A percentile compares a stretch with the other conserved stretches of the same genome.
Evolutionary conservation across 805 yeast genomes (phyloP).

Genomic region (Suhomyces xylopsoci): DNA sequence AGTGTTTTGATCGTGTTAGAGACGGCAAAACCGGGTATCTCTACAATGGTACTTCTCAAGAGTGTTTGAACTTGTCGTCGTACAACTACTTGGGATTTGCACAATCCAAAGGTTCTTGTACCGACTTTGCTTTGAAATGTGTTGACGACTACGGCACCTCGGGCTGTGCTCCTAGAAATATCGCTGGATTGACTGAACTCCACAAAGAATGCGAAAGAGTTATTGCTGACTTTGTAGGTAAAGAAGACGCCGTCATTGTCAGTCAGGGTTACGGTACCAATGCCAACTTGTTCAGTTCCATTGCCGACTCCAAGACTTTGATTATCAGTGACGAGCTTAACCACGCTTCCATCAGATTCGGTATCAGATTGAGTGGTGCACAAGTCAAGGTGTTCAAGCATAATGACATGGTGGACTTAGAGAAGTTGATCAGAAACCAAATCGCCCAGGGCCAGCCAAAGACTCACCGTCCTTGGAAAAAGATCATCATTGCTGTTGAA

Average conservation of each 20-base stretch:
- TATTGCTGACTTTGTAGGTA: constrained; percentile 84
- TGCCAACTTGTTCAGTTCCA: constrained; percentile 77
- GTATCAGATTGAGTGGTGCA: constrained; percentile 90
- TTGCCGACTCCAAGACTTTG: constrained; percentile 83
- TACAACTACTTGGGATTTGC: constrained; percentile 97
- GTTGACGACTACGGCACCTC: constrained; percentile 73
- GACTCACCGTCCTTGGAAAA: constrained; percentile 94
- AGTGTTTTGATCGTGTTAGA: constrained; percentile 76
- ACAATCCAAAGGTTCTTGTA: constrained; percentile 88
- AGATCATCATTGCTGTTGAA: constrained; percentile 80
- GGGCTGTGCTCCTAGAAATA: constrained; percentile 71
- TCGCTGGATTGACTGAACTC: constrained; percentile 72
- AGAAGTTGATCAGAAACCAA: constrained; percentile 72
- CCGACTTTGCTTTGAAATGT: constrained; percentile 65
- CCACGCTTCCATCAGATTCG: constrained; percentile 94
- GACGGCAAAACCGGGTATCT: constrained; percentile 63
- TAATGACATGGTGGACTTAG: constrained; percentile 81
- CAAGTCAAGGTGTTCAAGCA: constrained; percentile 89
- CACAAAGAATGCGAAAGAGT: constrained; percentile 71
- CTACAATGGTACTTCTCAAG: constrained; percentile 71
- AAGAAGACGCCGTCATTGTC: constrained; percentile 80
- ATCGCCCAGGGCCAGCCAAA: constrained; percentile 94
- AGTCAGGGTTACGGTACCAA: constrained; percentile 97
- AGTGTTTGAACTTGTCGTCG: constrained; percentile 81
- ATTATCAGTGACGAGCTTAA: constrained; percentile 92